Conservation (phyloP, 2,329 filamentous ascomycete species). For the Coniochaeta prunicola region DNA sequence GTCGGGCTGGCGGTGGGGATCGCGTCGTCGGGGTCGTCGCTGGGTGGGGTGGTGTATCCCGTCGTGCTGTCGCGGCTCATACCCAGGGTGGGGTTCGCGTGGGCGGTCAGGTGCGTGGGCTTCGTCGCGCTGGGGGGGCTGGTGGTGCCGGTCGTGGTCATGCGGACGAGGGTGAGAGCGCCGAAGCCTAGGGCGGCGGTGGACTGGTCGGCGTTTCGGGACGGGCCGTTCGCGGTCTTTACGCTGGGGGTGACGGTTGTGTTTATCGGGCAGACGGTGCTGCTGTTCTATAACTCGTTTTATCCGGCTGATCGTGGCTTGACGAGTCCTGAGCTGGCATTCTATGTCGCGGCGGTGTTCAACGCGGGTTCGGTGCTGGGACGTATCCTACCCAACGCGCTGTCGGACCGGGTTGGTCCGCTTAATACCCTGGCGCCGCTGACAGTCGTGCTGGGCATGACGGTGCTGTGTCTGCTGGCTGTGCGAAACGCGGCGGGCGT, state of each 20-base stretch:
- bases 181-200: conserved; percentile 25
- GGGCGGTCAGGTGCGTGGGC: conserved; percentile 15
- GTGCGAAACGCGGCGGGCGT: conserved; percentile 23
- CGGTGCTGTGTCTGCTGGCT: conserved; percentile 27
- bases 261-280: conserved; percentile 31
- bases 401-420: conserved; percentile 28
- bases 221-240: conserved; percentile 28
- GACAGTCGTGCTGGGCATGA: conserved; percentile 21
- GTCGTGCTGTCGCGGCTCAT: conserved; percentile 17
- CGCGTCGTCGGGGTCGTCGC: conserved; percentile 20
- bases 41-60: conserved; percentile 27
- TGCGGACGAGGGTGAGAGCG: conserved; percentile 26
- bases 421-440: conserved; percentile 25
- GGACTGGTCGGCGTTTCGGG: conserved; percentile 30
- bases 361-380: conserved; percentile 33
- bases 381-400: conserved; percentile 26
- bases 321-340: conserved; percentile 23
- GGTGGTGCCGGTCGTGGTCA: conserved; percentile 15
- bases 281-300: conserved; percentile 31
- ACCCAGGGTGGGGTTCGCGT: conserved; percentile 16
- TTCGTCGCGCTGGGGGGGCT: conserved; percentile 20
- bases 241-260: conserved; percentile 22
- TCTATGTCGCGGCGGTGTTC: conserved; percentile 33
- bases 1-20: conserved; percentile 20
- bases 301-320: conserved; percentile 22